phyloP scores from a whole-genome alignment of 331 rosid species.

The Erythrophleum ivorense region DNA sequence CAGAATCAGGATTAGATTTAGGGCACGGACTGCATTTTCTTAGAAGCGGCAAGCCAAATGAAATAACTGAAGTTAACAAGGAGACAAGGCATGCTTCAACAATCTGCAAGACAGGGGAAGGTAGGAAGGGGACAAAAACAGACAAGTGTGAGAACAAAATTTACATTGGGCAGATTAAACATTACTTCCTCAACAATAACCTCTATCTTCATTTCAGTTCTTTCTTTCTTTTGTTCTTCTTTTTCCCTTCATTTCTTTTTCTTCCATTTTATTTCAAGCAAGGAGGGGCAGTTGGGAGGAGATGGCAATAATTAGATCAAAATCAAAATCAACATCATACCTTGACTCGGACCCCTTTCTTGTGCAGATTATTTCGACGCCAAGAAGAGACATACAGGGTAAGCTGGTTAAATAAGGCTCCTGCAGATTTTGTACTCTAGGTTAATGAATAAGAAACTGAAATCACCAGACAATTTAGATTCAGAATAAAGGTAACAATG shows the following conservation, averaged over 20 bases:
- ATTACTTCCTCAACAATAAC: constrained; percentile 6
- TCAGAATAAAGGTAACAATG: constrained; percentile 22
- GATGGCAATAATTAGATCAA: constrained; percentile 16
- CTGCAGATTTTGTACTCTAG: constrained; percentile 50
- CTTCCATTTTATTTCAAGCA: constrained; percentile 21
- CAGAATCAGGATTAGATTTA: constrained; percentile 66
- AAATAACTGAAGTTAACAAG: constrained; percentile 75
- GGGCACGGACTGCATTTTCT: constrained; percentile 93
- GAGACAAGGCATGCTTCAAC: constrained; percentile 93
- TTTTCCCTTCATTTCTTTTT: constrained; percentile 30
- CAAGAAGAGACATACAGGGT: constrained; percentile 77
- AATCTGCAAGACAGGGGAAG: constrained; percentile 62
- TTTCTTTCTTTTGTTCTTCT: constrained; percentile 2
- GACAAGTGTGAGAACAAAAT: constrained; percentile 31
- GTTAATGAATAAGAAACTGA: constrained; percentile 33
- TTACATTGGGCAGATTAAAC: constrained; percentile 29
- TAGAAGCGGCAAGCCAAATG: constrained; percentile 94
- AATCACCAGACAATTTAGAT: constrained; percentile 10
- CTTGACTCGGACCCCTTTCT: constrained; percentile 91
- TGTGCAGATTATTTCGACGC: constrained; percentile 93
- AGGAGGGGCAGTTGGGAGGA: background rate
- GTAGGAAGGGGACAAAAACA: constrained; percentile 23
- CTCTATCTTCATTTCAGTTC: constrained; percentile 20
- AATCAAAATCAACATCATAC: constrained; percentile 46
- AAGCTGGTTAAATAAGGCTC: constrained; percentile 94